Conservation (phyloP, 345 rosid genomes). For the Populus deltoides region DNA sequence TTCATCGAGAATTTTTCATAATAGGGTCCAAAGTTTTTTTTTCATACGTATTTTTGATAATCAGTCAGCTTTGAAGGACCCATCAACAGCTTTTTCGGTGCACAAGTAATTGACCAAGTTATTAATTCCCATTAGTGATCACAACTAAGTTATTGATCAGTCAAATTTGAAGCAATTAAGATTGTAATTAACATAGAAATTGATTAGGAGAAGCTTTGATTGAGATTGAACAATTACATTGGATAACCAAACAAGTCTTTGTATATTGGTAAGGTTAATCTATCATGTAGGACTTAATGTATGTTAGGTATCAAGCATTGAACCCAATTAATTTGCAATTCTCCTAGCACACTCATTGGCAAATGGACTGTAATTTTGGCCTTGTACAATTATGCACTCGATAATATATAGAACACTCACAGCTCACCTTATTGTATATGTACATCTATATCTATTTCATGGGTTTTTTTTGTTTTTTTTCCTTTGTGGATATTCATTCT, state of each 20-base stretch:
- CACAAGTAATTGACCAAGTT: not conserved
- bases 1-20: not conserved
- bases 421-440: not conserved
- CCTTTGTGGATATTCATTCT: not conserved
- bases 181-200: not conserved
- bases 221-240: not conserved
- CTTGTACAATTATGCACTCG: not conserved
- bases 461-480: not conserved
- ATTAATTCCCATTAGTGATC: not conserved
- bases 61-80: not conserved
- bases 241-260: constrained; percentile 1
- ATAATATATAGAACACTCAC: not conserved
- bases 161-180: not conserved
- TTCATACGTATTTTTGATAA: not conserved
- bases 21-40: not conserved
- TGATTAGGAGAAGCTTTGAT: not conserved
- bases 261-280: not conserved
- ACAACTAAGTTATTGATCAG: not conserved
- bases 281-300: constrained; percentile 7
- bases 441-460: not conserved
- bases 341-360: not conserved
- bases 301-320: constrained; percentile 5
- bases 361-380: not conserved
- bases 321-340: constrained; percentile 2
- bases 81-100: not conserved